phyloP scores from a whole-genome alignment of 768 basidiomycete species.

The Chiua virens region DNA sequence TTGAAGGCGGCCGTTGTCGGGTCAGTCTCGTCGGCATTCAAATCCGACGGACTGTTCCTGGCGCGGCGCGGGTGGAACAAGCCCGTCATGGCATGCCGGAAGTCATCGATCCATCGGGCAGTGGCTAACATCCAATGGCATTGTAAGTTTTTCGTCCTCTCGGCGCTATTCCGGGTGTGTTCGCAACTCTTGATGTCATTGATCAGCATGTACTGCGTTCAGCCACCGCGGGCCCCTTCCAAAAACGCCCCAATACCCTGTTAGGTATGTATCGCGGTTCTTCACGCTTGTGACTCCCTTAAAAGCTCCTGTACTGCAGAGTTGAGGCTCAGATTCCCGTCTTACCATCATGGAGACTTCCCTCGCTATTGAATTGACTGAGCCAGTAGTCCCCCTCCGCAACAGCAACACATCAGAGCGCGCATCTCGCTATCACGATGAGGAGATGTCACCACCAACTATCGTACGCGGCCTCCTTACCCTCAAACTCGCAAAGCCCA shows the following conservation, averaged over 20 bases:
- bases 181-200: no score
- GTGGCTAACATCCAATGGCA: not conserved
- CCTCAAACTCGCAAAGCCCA: constrained; percentile 70
- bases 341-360: constrained; percentile 38
- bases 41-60: not conserved
- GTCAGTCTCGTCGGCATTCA: no score
- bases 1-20: constrained; percentile 1
- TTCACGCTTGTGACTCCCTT: not conserved
- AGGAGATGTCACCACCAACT: constrained; percentile 52
- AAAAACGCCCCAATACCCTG: not conserved
- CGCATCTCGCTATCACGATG: constrained; percentile 16
- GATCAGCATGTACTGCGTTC: no score
- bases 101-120: no score
- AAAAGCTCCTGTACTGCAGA: not conserved
- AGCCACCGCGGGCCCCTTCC: not conserved
- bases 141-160: no score
- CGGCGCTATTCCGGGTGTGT: not conserved
- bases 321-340: not conserved
- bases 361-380: constrained; percentile 62
- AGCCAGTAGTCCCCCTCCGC: constrained; percentile 72
- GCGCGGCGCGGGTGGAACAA: constrained; percentile 9
- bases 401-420: constrained; percentile 41
- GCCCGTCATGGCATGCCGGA: not conserved
- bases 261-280: not conserved
- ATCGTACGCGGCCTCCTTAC: constrained; percentile 66